Evolutionary conservation across 352 stramenopile genomes (phyloP).

Genomic region (Globisporangium sylvaticum): DNA sequence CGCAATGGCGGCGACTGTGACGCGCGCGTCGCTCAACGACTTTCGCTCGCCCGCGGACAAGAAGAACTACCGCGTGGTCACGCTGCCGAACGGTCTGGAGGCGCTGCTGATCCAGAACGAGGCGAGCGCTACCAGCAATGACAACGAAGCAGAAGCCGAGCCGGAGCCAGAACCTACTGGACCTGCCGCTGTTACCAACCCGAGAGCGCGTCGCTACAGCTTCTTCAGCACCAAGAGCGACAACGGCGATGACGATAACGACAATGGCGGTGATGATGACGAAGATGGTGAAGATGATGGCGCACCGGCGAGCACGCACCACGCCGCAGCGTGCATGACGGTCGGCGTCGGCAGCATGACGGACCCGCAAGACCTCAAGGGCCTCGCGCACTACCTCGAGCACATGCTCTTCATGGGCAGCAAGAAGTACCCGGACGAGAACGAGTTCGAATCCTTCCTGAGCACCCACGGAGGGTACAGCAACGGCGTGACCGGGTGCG

Average conservation of each 20-base stretch:
- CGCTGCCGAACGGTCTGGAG: constrained; percentile 59
- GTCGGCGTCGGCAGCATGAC: constrained; percentile 55
- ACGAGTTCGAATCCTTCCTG: constrained; percentile 89
- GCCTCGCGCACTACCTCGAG: constrained; percentile 85
- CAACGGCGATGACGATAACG: constrained; percentile 14
- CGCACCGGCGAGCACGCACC: constrained; percentile 16
- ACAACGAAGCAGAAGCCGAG: neutral
- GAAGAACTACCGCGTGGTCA: constrained; percentile 71
- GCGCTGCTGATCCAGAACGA: constrained; percentile 61
- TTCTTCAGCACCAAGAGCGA: constrained; percentile 15
- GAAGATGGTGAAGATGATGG: constrained; percentile 13
- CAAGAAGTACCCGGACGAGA: constrained; percentile 89
- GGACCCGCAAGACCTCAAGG: constrained; percentile 53
- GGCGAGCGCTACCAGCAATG: neutral
- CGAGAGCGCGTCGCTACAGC: constrained; percentile 12
- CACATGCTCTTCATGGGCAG: constrained; percentile 94
- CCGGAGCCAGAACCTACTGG: neutral
- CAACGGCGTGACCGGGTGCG: constrained; percentile 91
- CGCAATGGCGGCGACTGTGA: constrained; percentile 10
- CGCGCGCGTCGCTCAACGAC: constrained; percentile 27
- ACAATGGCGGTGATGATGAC: constrained; percentile 16
- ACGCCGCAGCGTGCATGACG: constrained; percentile 49
- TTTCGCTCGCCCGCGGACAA: constrained; percentile 58
- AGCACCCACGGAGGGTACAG: constrained; percentile 81
- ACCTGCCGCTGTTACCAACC: neutral